phyloP scores from a whole-genome alignment of 495 filamentous ascomycete genomes.

The Filosporella fistucella region DNA sequence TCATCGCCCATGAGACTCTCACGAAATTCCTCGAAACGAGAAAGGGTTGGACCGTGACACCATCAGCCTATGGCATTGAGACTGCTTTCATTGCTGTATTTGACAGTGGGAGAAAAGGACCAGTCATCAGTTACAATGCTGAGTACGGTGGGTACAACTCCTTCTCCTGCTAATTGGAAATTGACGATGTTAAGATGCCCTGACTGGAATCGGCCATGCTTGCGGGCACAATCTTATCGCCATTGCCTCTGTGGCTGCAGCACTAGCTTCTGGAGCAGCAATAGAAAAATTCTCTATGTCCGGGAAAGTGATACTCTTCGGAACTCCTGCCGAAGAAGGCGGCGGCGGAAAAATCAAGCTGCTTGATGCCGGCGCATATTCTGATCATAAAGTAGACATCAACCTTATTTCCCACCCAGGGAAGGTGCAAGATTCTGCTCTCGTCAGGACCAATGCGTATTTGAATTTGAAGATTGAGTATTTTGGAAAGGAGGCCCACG shows the following conservation, averaged over 20 bases:
- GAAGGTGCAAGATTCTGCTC: constrained; percentile 33
- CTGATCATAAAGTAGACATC: constrained; percentile 52
- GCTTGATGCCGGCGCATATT: constrained; percentile 58
- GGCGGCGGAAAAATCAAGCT: constrained; percentile 67
- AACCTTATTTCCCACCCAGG: constrained; percentile 59
- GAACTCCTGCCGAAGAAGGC: constrained; percentile 67
- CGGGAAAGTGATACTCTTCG: constrained; percentile 59
- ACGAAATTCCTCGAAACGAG: constrained; percentile 47
- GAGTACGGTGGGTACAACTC: constrained; percentile 48
- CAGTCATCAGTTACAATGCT: constrained; percentile 50
- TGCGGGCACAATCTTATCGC: constrained; percentile 71
- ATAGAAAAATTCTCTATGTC: constrained; percentile 40
- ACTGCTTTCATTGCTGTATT: constrained; percentile 46
- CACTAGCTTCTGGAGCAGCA: constrained; percentile 48
- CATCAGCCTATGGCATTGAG: constrained; percentile 43
- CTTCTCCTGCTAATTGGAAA: neutral
- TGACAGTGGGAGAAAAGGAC: constrained; percentile 35
- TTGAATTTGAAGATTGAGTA: constrained; percentile 43
- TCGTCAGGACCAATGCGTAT: constrained; percentile 47
- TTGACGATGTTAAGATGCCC: constrained; percentile 30
- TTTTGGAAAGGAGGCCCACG: constrained; percentile 37
- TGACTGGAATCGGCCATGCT: constrained; percentile 51
- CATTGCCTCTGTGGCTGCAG: constrained; percentile 54
- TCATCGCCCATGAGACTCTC: constrained; percentile 52
- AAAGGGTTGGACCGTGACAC: constrained; percentile 52